Conservation (phyloP, 2,329 filamentous ascomycete genomes). For the Alternaria gansuensis region DNA sequence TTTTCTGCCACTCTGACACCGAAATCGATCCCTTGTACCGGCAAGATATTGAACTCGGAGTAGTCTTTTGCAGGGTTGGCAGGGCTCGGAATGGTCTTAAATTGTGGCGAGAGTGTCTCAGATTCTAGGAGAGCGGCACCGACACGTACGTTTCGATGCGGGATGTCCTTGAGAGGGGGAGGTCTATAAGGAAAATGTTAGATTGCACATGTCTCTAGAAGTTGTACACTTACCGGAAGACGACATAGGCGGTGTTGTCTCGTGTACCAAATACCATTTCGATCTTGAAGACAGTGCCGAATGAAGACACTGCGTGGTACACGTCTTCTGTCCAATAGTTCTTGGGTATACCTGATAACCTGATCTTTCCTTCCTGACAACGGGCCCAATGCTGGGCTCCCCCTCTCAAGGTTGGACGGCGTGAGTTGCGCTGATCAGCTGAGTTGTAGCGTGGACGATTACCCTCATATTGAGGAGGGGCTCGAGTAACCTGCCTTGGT, state of each 20-base stretch:
- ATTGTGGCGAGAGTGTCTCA: constrained; percentile 7
- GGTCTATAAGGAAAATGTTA: constrained; percentile 24
- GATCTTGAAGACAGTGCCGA: constrained; percentile 44
- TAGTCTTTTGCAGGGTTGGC: constrained; percentile 35
- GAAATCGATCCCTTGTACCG: constrained; percentile 64
- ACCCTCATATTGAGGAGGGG: background rate
- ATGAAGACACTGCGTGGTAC: constrained; percentile 33
- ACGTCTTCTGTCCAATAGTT: constrained; percentile 32
- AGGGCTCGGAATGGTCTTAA: constrained; percentile 34
- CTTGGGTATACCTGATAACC: constrained; percentile 27
- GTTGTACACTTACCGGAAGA: constrained; percentile 33
- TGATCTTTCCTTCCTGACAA: constrained; percentile 38
- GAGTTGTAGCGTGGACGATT: background rate
- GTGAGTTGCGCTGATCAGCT: constrained; percentile 1
- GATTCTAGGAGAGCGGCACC: constrained; percentile 12
- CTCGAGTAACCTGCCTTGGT: background rate
- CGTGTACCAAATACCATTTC: constrained; percentile 30
- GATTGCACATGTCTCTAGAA: background rate
- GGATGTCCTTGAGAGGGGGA: constrained; percentile 19
- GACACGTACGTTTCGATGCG: constrained; percentile 19
- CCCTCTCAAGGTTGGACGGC: constrained; percentile 11
- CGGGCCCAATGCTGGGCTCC: constrained; percentile 27
- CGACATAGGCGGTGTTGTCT: constrained; percentile 33
- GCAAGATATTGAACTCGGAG: constrained; percentile 38
- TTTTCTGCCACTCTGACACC: constrained; percentile 65